Percentiles rank a stretch among this genome's conserved stretches.
Conservation (phyloP, 305 asterid genomes). For the Fraxinus nigra region DNA sequence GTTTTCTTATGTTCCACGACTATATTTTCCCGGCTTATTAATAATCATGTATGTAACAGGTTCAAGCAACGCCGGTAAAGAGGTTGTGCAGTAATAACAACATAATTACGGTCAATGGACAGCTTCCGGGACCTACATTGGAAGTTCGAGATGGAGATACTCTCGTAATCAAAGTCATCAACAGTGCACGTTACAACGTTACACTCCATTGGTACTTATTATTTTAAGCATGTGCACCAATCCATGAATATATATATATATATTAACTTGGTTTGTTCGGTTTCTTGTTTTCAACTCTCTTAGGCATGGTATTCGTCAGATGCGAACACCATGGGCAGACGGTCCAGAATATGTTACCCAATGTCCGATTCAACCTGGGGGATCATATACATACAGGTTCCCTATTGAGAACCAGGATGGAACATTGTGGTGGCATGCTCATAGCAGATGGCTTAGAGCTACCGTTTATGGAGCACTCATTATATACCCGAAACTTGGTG, state of each 20-base stretch:
- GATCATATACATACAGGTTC: constrained; percentile 63
- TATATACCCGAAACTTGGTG: constrained; percentile 56
- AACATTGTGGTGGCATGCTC: constrained; percentile 93
- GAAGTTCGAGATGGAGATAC: constrained; percentile 37
- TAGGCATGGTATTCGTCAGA: constrained; percentile 82
- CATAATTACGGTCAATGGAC: constrained; percentile 38
- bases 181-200: constrained; percentile 36
- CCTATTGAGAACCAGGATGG: constrained; percentile 65
- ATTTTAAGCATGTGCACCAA: neutral
- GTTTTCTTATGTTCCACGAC: neutral
- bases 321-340: constrained; percentile 87
- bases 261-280: neutral
- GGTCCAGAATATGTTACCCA: constrained; percentile 80
- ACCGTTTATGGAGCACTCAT: constrained; percentile 76
- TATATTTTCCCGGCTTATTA: neutral
- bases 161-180: constrained; percentile 29
- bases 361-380: constrained; percentile 79
- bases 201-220: constrained; percentile 38
- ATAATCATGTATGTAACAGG: constrained; percentile 19
- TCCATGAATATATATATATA: neutral
- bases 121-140: constrained; percentile 41
- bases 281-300: neutral
- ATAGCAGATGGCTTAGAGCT: constrained; percentile 78
- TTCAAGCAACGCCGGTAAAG: constrained; percentile 23
- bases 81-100: constrained; percentile 35